Percentiles rank a stretch among this genome's conserved stretches.
Conservation (phyloP, 495 filamentous ascomycete species). For the Penicillium pulvis region DNA sequence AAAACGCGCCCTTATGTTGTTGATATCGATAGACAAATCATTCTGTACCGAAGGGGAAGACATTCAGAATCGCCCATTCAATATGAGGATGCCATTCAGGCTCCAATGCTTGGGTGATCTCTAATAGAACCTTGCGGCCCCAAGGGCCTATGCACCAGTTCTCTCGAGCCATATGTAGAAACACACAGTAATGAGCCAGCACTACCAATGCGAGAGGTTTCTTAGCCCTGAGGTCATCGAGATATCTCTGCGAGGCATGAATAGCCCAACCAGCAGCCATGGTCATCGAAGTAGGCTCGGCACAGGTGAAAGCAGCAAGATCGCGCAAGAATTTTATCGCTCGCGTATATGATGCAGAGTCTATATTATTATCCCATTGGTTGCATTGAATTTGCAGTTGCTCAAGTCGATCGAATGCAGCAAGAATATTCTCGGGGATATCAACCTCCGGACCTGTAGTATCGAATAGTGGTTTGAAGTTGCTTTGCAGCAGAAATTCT, state of each 20-base stretch:
- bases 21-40: background rate
- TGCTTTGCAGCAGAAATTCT: slow-evolving; percentile 20
- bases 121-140: slow-evolving; percentile 21
- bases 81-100: slow-evolving; percentile 24
- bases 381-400: slow-evolving; percentile 14
- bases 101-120: slow-evolving; percentile 20
- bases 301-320: slow-evolving; percentile 18
- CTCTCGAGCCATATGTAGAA: slow-evolving; percentile 24
- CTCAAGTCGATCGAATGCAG: slow-evolving; percentile 20
- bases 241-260: slow-evolving; percentile 10
- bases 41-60: background rate
- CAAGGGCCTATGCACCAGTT: slow-evolving; percentile 27
- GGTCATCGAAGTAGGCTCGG: slow-evolving; percentile 26
- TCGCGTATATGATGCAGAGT: slow-evolving; percentile 9
- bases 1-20: background rate
- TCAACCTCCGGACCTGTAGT: slow-evolving; percentile 2
- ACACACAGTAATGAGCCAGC: slow-evolving; percentile 29
- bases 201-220: slow-evolving; percentile 27
- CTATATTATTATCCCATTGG: slow-evolving; percentile 2
- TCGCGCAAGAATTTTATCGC: slow-evolving; percentile 14
- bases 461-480: slow-evolving; percentile 27
- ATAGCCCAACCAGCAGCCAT: slow-evolving; percentile 28
- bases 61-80: slow-evolving; percentile 13
- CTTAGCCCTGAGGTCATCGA: slow-evolving; percentile 16
- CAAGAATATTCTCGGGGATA: slow-evolving; percentile 11